Evolutionary conservation across 345 rosid species (phyloP), one percentile per base, ranked within the genome.

Genomic region (Eucalyptus globulus): DNA sequence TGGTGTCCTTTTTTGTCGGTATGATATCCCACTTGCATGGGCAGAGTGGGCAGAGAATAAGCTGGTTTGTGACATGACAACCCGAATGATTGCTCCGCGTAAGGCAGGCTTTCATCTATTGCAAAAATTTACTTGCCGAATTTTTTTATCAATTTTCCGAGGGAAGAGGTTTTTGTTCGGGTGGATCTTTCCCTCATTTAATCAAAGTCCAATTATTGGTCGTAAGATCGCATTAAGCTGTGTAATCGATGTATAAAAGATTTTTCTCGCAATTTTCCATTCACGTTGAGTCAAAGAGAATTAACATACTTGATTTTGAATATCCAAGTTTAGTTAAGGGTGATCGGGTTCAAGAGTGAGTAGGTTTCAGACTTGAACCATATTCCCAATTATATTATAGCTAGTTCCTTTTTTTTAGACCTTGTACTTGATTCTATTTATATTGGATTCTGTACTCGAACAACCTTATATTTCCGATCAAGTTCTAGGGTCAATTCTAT

Each of bases 311-410:
- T 26, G 29, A 9, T 56, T 56, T 56, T 56, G 7, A 24, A 14
- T 24, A 11, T 56, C 14, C 0, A 1, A 1, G 29, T 56, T 53
- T 1, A 21, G 1, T 53, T 53, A 53, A 1, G 56, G 5, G 2
- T 53, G 26, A 53, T 53, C 1, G 2, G 5, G 5, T 53, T 4
- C 0, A 2, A 2, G 11, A 4, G 1, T 53, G 2, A 2, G 2
- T 21, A 53, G 0, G 2, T 53, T 53, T 53, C 0, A 7, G 0
- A 53, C 0, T 0, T 53, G 5, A 4, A 53, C 2, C 2, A 0
- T 53, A 3, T 2, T 5, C 5, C 5, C 5, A 2, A 19, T 0
- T 11, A 0, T 21, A 53, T 53, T 21, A 21, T 53, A 53, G 24
- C 0, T 1, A 1, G 0, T 53, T 53, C 26, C 26, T 0, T 53